Evolutionary conservation across 192 early-diverging fungal genomes (phyloP).

Genomic region (Mortierella antarctica): DNA sequence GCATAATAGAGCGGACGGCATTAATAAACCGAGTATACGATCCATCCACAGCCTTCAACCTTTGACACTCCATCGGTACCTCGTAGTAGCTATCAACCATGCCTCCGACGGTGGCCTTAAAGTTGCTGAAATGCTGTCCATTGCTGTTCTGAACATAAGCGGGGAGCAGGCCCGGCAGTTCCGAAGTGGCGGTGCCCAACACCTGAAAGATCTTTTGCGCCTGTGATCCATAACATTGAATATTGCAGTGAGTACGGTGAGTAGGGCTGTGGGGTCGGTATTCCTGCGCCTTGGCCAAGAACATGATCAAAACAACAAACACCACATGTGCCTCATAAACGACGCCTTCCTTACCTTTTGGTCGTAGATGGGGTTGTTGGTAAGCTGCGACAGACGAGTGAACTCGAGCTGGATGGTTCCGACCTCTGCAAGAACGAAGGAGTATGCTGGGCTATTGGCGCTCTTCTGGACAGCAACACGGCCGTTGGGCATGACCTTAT

Average conservation of each 20-base stretch:
- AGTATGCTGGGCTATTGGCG: slow-evolving; percentile 10
- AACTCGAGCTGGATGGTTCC: slow-evolving; percentile 89
- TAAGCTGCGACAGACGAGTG: slow-evolving; percentile 82
- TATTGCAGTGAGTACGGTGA: neutral
- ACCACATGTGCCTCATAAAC: neutral
- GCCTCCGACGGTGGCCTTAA: slow-evolving; percentile 56
- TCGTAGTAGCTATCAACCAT: slow-evolving; percentile 71
- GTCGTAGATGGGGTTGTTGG: slow-evolving; percentile 76
- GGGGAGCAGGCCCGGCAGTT: slow-evolving; percentile 30
- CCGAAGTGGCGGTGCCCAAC: slow-evolving; percentile 18
- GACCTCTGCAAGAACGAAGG: slow-evolving; percentile 69
- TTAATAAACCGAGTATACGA: neutral
- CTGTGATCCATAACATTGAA: neutral
- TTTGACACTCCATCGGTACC: slow-evolving; percentile 34
- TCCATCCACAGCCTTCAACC: too few species aligned
- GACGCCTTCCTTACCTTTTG: slow-evolving; percentile 68
- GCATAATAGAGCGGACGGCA: neutral
- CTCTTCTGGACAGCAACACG: slow-evolving; percentile 18
- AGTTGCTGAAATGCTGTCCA: slow-evolving; percentile 1
- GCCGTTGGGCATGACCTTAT: slow-evolving; percentile 12
- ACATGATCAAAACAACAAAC: too few species aligned
- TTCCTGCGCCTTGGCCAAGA: neutral
- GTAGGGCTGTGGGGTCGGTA: neutral
- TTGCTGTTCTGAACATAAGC: neutral
- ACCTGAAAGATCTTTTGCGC: slow-evolving; percentile 28